These are phyloP conservation scores for Tetracentron sinense DNA, from an alignment of 164 flowering plant species.

Conservation along the genomic window DNA sequence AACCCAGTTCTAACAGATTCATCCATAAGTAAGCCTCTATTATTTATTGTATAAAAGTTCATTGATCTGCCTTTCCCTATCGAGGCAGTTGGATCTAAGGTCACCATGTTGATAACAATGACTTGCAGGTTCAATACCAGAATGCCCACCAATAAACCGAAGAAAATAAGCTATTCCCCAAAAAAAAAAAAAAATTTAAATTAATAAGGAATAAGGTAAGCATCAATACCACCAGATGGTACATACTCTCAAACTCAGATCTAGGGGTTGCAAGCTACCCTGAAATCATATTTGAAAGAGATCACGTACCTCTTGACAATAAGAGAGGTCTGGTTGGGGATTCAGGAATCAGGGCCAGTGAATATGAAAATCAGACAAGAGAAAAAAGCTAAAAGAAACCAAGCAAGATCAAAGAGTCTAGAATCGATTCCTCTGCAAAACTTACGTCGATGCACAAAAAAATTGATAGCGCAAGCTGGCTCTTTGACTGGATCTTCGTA, in stretches of 20 bases:
- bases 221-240: no score
- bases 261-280: no score
- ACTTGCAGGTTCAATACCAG: not conserved
- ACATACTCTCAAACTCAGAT: no score
- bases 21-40: no score
- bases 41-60: no score
- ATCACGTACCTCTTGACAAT: not conserved
- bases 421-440: slow-evolving; percentile 1
- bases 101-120: no score
- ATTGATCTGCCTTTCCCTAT: no score
- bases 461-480: slow-evolving; percentile 6
- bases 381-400: not conserved
- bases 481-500: slow-evolving; percentile 13
- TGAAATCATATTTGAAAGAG: no score
- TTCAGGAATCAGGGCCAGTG: not conserved
- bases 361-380: not conserved
- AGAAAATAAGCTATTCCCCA: not conserved
- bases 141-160: not conserved
- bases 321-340: not conserved
- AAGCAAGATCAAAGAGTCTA: not conserved
- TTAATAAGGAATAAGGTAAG: not conserved
- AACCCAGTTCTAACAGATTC: not conserved
- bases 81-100: not conserved
- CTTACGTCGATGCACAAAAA: not conserved
- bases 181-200: not conserved